Evolutionary conservation across 305 asterid species (phyloP).

Genomic region (Fraxinus albicans): DNA sequence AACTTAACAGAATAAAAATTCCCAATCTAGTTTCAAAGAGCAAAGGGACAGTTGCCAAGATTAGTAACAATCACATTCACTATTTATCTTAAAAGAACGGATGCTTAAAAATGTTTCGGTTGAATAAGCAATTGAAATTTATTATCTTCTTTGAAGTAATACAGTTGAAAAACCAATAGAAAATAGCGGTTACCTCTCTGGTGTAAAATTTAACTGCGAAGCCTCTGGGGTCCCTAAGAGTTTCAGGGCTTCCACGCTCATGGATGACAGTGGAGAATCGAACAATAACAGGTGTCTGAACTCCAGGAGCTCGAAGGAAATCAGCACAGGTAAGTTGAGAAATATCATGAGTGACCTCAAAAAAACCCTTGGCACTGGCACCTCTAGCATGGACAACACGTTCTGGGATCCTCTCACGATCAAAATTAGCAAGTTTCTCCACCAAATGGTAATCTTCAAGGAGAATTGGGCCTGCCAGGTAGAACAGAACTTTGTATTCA

Average conservation of each 20-base stretch:
- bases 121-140: neutral
- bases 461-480: conserved; percentile 73
- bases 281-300: conserved; percentile 55
- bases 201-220: conserved; percentile 94
- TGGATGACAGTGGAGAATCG: conserved; percentile 80
- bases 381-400: conserved; percentile 95
- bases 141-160: neutral
- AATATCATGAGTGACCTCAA: conserved; percentile 91
- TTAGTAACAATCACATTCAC: neutral
- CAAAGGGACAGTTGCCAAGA: neutral
- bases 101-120: neutral
- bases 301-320: conserved; percentile 62
- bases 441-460: conserved; percentile 91
- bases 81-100: neutral
- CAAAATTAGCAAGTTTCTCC: conserved; percentile 89
- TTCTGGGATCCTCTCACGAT: conserved; percentile 91
- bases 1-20: neutral
- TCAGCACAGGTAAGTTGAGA: conserved; percentile 81
- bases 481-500: neutral
- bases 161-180: neutral
- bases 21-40: neutral
- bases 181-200: conserved; percentile 58
- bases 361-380: conserved; percentile 96
- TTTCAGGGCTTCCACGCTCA: conserved; percentile 98
- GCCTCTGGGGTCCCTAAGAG: conserved; percentile 89